Evolutionary conservation across 495 filamentous ascomycete genomes (phyloP), one percentile per base, ranked within the genome.

Genomic region (Echria macrotheca): DNA sequence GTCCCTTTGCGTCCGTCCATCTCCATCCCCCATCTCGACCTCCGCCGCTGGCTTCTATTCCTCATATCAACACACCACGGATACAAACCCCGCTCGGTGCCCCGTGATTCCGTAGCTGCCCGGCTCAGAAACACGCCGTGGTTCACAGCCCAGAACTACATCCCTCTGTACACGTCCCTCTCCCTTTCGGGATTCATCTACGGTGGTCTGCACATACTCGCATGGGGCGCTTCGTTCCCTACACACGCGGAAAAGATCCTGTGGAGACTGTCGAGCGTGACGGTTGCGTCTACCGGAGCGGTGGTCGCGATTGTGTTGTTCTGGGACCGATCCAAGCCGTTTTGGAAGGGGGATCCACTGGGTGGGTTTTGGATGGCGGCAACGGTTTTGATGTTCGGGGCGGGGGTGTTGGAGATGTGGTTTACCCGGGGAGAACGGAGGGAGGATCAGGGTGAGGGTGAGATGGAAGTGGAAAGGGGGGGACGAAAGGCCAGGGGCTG

Each of bases 201-300:
- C 21, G 45, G 45, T 1, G 45, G 45, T 9, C 21, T 48, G 3
- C 45, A 48, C 32, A 38, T 31, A 10, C 32, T 48, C 1, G 45
- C 45, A 23, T 48, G 45, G 45, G 28, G 25, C 23, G 45, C 33
- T 14, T 19, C 31, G 1, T 48, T 48, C 19, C 31, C 45, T 14
- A 38, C 45, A 4, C 8, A n/a, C 4, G 15, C 29, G 8, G 45
- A 48, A 39, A 14, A 8, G 4, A 4, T 48, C 3, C 17, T 48
- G 2, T 48, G 45, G 31, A 24, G 33, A 7, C 7, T 48, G 11
- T 44, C 41, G 23, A 44, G 41, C 14, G 41, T 44, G 41, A 29
- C 41, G 22, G 25, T 44, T 2, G 5, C 41, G 23, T 44, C 41
- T 14, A 44, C 41, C 14, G 41, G 41, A 14, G 41, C 12, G 23